Percentiles rank a stretch among this genome's conserved stretches.
phyloP scores from a whole-genome alignment of 768 basidiomycete species.

The Leccinum aurantiacum region DNA sequence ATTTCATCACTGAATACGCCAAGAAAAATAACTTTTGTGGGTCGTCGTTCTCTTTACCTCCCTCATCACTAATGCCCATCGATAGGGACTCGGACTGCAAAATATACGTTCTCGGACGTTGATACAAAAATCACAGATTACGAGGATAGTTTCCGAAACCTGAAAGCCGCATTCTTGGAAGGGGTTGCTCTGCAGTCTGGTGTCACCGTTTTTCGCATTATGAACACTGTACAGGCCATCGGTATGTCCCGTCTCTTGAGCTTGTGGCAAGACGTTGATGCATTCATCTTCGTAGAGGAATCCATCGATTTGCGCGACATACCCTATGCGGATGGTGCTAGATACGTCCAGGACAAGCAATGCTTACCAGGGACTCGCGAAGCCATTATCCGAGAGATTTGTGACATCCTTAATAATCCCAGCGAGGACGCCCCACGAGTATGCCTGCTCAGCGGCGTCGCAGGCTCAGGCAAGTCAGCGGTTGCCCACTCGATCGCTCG shows the following conservation, averaged over 20 bases:
- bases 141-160: constrained; percentile 18
- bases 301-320: constrained; percentile 21
- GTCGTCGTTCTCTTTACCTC: neutral
- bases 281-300: constrained; percentile 5
- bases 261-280: neutral
- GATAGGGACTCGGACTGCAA: constrained; percentile 16
- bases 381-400: constrained; percentile 18
- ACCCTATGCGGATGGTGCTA: constrained; percentile 24
- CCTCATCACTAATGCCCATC: neutral
- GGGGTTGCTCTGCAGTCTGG: constrained; percentile 17
- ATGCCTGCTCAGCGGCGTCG: constrained; percentile 29
- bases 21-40: constrained; percentile 19
- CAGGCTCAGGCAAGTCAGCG: constrained; percentile 34
- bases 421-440: constrained; percentile 19
- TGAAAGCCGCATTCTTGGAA: constrained; percentile 19
- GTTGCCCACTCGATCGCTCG: constrained; percentile 33
- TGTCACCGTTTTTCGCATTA: constrained; percentile 22
- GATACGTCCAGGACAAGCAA: constrained; percentile 22
- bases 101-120: constrained; percentile 19
- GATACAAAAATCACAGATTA: constrained; percentile 20
- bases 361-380: constrained; percentile 24
- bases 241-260: constrained; percentile 1
- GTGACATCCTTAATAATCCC: constrained; percentile 16
- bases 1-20: constrained; percentile 24
- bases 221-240: constrained; percentile 11